phyloP scores from a whole-genome alignment of 805 yeast genomes.

The Yarrowia sp. region DNA sequence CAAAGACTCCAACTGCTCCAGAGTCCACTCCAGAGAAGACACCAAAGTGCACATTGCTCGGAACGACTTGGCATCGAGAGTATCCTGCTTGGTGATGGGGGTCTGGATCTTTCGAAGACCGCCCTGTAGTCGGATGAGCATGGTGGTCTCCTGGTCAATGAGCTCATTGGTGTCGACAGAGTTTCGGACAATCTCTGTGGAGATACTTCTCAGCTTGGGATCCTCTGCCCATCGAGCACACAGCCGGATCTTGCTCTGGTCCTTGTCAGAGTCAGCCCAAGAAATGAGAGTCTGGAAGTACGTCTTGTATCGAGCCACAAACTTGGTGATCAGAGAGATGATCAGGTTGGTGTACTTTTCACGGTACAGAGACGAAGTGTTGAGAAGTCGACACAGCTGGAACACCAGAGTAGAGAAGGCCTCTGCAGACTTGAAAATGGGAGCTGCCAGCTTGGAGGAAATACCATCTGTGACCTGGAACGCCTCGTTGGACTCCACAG shows the following conservation, averaged over 20 bases:
- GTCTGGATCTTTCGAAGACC: constrained; percentile 3
- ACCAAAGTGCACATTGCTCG: constrained; percentile 53
- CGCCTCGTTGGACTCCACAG: constrained; percentile 44
- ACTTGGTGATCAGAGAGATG: constrained; percentile 35
- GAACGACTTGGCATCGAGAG: constrained; percentile 53
- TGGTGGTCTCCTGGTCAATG: neutral
- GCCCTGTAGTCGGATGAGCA: neutral
- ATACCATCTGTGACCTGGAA: constrained; percentile 38
- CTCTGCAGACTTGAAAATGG: constrained; percentile 44
- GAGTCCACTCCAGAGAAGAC: constrained; percentile 51
- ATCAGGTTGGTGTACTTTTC: constrained; percentile 49
- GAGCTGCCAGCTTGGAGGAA: constrained; percentile 38
- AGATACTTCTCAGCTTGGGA: neutral
- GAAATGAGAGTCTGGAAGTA: constrained; percentile 27
- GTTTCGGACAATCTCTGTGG: constrained; percentile 13
- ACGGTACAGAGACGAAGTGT: constrained; percentile 60
- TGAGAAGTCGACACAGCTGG: constrained; percentile 52
- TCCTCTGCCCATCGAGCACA: constrained; percentile 27
- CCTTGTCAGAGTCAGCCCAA: constrained; percentile 23
- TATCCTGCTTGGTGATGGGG: constrained; percentile 47
- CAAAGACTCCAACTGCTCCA: constrained; percentile 20
- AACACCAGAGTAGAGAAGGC: constrained; percentile 50
- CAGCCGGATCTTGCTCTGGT: constrained; percentile 16
- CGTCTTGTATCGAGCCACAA: constrained; percentile 28
- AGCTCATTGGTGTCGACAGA: constrained; percentile 5